Base-by-base conservation (phyloP, 2,329 filamentous ascomycete species). In the Chaetomiaceae sp. region DNA sequence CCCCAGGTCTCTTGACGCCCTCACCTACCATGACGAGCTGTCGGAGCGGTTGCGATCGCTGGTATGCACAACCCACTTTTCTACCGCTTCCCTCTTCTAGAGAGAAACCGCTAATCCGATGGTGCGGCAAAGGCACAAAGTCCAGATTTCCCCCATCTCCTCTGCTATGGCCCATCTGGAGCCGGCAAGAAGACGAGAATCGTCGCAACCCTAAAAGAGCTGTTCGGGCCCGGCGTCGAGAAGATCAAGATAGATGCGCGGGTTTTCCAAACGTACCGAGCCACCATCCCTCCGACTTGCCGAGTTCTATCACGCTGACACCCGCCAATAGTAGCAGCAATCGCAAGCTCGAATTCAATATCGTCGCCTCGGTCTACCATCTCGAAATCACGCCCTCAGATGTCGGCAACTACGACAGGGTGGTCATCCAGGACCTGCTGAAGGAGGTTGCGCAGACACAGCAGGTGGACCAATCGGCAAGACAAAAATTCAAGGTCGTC, bases 211-310 rank as follows among this genome's bases (percentile, higher is more conserved):
- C 74, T 99, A 3, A 95, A 96, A 68, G 92, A 96, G 65, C 79
- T 99, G 7, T 99, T 93, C 69, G 93, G 93, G 0, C 85, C 92
- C 0, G 92, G 93, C 38, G 93, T 96, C n/a, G 95, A 99, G 66
- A 97, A 96, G 78, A 99, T 99, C 78, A 97, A 97, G 74, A 97
- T 99, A 71, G 93, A 99, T 66, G 89, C 90, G 12, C 87, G 93
- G 58, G 87, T 96, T 53, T 99, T 99, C 74, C 91, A 96, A 70
- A 97, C 93, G n/a, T n/a, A n/a, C n/a, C n/a, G n/a, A n/a, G n/a
- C n/a, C n/a, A n/a, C n/a, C n/a, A n/a, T n/a, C n/a, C n/a, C n/a
- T n/a, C n/a, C n/a, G n/a, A n/a, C n/a, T n/a, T n/a, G n/a, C n/a
- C n/a, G n/a, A n/a, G n/a, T n/a, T n/a, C n/a, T n/a, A n/a, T n/a